phyloP scores from a whole-genome alignment of 2,329 filamentous ascomycete genomes.

The Colletotrichum gigasporum region DNA sequence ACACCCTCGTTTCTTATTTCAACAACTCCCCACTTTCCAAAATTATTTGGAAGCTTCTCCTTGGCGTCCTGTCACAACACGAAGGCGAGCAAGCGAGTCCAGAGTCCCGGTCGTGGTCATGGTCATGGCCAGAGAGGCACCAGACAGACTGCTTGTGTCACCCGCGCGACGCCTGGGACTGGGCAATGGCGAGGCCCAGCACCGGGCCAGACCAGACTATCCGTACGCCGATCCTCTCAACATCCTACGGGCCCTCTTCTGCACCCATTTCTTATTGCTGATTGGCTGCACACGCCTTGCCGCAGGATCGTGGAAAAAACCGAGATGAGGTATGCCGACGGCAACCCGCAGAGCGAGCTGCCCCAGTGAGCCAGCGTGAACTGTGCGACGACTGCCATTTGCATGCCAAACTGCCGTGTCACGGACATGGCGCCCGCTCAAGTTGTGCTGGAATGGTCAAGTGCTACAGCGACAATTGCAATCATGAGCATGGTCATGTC shows the following conservation, averaged over 20 bases:
- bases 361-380: constrained; percentile 8
- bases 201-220: no score
- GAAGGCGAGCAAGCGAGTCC: background rate
- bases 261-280: constrained; percentile 4
- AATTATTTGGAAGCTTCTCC: constrained; percentile 23
- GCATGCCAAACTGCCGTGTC: constrained; percentile 11
- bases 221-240: background rate
- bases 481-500: background rate
- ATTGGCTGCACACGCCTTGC: constrained; percentile 28
- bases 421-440: constrained; percentile 1
- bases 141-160: constrained; percentile 3
- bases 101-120: constrained; percentile 1
- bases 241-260: background rate
- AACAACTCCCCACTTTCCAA: constrained; percentile 14
- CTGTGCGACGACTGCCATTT: constrained; percentile 7
- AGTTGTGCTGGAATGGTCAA: background rate
- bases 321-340: constrained; percentile 30
- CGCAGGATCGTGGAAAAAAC: constrained; percentile 33
- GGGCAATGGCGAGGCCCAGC: background rate
- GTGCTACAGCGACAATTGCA: no score
- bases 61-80: constrained; percentile 8
- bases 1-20: constrained; percentile 30
- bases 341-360: constrained; percentile 21
- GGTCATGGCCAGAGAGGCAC: no score
- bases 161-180: constrained; percentile 4